These are phyloP conservation scores for Phytophthora boehmeriae DNA, from an alignment of 352 stramenopile genomes.

Conservation along the genomic window DNA sequence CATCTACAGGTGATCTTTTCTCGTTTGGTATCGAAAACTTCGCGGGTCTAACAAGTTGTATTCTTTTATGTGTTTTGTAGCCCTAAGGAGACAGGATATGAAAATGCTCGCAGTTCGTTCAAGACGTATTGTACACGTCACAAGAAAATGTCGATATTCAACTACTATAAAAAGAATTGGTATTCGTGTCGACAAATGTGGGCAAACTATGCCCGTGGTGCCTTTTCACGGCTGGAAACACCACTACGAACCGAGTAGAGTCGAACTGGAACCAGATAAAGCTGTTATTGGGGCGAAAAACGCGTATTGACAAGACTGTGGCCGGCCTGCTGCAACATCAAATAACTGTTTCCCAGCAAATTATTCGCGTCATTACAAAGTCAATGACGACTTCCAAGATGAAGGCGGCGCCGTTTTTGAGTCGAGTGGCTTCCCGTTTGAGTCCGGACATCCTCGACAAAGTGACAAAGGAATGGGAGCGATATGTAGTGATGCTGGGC, in stretches of 20 bases:
- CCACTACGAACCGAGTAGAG: constrained; percentile 27
- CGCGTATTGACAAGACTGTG: constrained; percentile 24
- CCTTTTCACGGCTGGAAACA: constrained; percentile 22
- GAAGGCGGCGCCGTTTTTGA: too few species aligned
- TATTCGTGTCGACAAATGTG: constrained; percentile 22
- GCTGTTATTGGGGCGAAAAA: constrained; percentile 9
- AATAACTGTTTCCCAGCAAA: constrained; percentile 16
- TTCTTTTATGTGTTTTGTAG: neutral
- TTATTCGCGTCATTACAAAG: constrained; percentile 2
- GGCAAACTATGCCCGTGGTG: constrained; percentile 9
- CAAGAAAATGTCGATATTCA: constrained; percentile 3
- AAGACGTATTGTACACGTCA: constrained; percentile 4
- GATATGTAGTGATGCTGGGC: too few species aligned
- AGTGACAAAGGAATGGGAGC: too few species aligned
- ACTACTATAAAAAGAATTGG: constrained; percentile 27
- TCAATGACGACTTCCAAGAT: too few species aligned
- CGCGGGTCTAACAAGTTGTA: neutral
- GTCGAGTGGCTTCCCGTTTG: too few species aligned
- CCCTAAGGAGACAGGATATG: neutral
- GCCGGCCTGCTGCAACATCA: constrained; percentile 19
- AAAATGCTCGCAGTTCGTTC: neutral
- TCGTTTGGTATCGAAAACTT: neutral
- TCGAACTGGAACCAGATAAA: constrained; percentile 35
- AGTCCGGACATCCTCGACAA: too few species aligned
- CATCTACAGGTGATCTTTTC: constrained; percentile 8